Conservation (phyloP, 2,329 filamentous ascomycete species). For the Colletotrichum paranaense region DNA sequence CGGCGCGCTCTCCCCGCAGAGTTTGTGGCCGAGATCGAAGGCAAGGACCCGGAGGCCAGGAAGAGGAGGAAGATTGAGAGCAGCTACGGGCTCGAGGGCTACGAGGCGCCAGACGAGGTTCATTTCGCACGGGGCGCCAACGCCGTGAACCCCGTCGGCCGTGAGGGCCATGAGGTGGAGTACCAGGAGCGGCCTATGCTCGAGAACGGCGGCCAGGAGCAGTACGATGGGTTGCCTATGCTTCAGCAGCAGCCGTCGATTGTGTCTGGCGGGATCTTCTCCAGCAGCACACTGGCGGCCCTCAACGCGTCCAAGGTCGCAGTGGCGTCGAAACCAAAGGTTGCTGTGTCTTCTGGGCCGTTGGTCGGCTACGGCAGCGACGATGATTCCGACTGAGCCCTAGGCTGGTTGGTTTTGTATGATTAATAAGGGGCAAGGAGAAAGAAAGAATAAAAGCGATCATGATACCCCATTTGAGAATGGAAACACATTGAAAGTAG, state of each 20-base stretch:
- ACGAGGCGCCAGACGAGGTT: constrained; percentile 93
- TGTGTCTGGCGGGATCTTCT: constrained; percentile 77
- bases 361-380: constrained; percentile 92
- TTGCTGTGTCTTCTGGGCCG: constrained; percentile 70
- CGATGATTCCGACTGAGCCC: constrained; percentile 55
- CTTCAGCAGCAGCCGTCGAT: constrained; percentile 48
- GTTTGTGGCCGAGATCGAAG: constrained; percentile 94
- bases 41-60: constrained; percentile 84
- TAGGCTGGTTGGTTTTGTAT: constrained; percentile 66
- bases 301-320: constrained; percentile 70
- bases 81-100: constrained; percentile 87
- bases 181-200: constrained; percentile 70
- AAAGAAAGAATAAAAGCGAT: constrained; percentile 19
- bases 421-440: constrained; percentile 66
- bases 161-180: constrained; percentile 72
- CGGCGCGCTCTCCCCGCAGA: constrained; percentile 87
- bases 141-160: constrained; percentile 69
- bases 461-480: constrained; percentile 34
- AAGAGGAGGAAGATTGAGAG: constrained; percentile 93
- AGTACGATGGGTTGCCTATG: constrained; percentile 14
- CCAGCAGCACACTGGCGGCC: constrained; percentile 83
- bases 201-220: constrained; percentile 57
- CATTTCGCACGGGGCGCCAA: constrained; percentile 87
- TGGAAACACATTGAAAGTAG: constrained; percentile 19
- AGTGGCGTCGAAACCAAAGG: constrained; percentile 65